Conservation (phyloP, 1,284 basidiomycete genomes). For the Naganishia albida region DNA sequence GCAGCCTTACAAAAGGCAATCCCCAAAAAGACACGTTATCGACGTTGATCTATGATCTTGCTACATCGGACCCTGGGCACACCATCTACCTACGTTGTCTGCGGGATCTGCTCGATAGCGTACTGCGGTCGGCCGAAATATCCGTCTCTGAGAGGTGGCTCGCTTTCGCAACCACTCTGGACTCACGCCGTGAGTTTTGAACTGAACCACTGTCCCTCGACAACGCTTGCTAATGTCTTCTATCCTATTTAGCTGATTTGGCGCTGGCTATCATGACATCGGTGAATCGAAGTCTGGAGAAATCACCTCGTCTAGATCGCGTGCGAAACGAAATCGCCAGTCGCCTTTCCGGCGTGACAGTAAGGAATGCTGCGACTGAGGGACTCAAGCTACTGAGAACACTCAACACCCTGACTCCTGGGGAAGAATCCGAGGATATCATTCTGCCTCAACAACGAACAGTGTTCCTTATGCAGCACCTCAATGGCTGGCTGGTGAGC, state of each 20-base stretch:
- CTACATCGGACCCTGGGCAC: conserved; percentile 43
- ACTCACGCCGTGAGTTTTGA: conserved; percentile 61
- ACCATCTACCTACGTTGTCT: conserved; percentile 63
- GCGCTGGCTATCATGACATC: conserved; percentile 67
- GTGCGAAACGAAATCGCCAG: conserved; percentile 89
- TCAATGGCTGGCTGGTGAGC: conserved; percentile 78
- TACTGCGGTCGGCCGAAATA: conserved; percentile 60
- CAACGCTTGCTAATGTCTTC: background rate
- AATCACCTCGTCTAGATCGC: conserved; percentile 72
- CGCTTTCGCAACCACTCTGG: conserved; percentile 63
- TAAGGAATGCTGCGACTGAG: conserved; percentile 64
- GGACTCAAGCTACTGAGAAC: conserved; percentile 71
- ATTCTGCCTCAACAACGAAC: conserved; percentile 85
- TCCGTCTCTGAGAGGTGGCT: conserved; percentile 77
- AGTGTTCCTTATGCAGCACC: conserved; percentile 83
- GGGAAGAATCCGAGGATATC: conserved; percentile 73
- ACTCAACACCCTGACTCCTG: conserved; percentile 75
- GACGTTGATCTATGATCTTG: conserved; percentile 50
- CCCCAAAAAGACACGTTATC: conserved; percentile 42
- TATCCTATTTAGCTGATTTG: conserved; percentile 61
- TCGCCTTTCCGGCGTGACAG: conserved; percentile 67
- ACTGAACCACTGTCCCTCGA: background rate
- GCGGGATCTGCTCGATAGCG: conserved; percentile 62
- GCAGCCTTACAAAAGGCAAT: conserved; percentile 46
- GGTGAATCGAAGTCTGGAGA: conserved; percentile 65